phyloP scores from a whole-genome alignment of 2,329 filamentous ascomycete species.

The Penicillium oxalicum region DNA sequence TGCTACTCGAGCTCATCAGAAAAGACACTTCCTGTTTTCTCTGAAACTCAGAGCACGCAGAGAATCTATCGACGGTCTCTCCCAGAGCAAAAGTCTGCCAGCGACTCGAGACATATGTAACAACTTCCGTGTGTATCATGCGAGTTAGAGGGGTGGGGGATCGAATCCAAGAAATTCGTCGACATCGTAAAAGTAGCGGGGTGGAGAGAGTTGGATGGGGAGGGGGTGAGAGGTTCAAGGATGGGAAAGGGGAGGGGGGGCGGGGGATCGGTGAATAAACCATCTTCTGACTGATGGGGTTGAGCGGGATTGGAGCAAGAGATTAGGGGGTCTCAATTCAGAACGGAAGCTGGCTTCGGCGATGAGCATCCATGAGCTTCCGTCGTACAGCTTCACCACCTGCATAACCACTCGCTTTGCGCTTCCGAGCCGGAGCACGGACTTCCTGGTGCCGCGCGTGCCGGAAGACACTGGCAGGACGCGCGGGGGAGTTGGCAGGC shows the following conservation, averaged over 20 bases:
- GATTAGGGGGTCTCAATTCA: slow-evolving; percentile 12
- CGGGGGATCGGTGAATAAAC: too few species aligned
- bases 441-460: slow-evolving; percentile 36
- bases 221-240: too few species aligned
- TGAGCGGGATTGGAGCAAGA: slow-evolving; percentile 2
- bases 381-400: slow-evolving; percentile 40
- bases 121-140: slow-evolving; percentile 22
- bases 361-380: slow-evolving; percentile 41
- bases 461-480: slow-evolving; percentile 40
- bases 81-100: slow-evolving; percentile 15
- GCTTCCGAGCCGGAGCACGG: slow-evolving; percentile 38
- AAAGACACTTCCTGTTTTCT: neutral
- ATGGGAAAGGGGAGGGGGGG: too few species aligned
- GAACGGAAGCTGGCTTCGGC: slow-evolving; percentile 34
- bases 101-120: slow-evolving; percentile 17
- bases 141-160: slow-evolving; percentile 9
- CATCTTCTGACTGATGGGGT: neutral
- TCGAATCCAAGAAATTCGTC: slow-evolving; percentile 19
- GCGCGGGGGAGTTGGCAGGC: slow-evolving; percentile 40
- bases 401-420: slow-evolving; percentile 32
- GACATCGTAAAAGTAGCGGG: slow-evolving; percentile 11
- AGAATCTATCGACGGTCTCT: neutral
- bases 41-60: neutral
- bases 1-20: neutral
- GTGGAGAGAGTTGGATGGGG: neutral